A percentile compares a stretch with the other conserved stretches of the same genome.
These are phyloP conservation scores for Prosopis cineraria DNA, from an alignment of 306 rosid genomes.

Conservation along the genomic window DNA sequence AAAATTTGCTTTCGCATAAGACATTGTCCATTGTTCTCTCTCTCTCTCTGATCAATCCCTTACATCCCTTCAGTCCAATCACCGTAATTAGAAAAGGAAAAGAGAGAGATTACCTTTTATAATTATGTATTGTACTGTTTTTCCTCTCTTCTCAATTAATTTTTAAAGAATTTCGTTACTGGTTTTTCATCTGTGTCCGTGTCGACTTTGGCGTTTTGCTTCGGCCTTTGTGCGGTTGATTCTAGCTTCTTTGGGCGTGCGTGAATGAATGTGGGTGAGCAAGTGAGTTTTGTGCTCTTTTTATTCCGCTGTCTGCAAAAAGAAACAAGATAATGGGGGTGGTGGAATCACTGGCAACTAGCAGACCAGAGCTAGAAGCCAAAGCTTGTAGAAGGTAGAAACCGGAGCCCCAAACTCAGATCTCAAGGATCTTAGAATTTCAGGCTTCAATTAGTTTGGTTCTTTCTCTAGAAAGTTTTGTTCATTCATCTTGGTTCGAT, in stretches of 20 bases:
- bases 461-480: slow-evolving; percentile 52
- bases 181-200: slow-evolving; percentile 64
- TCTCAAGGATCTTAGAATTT: slow-evolving; percentile 77
- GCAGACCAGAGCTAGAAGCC: slow-evolving; percentile 32
- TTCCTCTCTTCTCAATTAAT: background rate
- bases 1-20: background rate
- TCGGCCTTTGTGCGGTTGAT: slow-evolving; percentile 51
- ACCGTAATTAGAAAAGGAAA: background rate
- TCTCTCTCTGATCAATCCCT: background rate
- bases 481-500: slow-evolving; percentile 44
- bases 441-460: slow-evolving; percentile 35
- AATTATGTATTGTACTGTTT: background rate
- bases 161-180: slow-evolving; percentile 33
- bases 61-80: slow-evolving; percentile 53
- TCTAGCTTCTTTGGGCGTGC: slow-evolving; percentile 40
- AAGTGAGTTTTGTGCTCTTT: slow-evolving; percentile 44
- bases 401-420: slow-evolving; percentile 55
- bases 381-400: slow-evolving; percentile 41
- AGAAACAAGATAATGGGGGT: slow-evolving; percentile 47
- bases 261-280: background rate
- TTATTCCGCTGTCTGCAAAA: slow-evolving; percentile 24
- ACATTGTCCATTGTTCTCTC: background rate
- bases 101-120: background rate
- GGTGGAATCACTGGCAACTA: slow-evolving; percentile 42
- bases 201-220: slow-evolving; percentile 53